phyloP scores from a whole-genome alignment of 495 filamentous ascomycete species.

The Entonaema liquescens region DNA sequence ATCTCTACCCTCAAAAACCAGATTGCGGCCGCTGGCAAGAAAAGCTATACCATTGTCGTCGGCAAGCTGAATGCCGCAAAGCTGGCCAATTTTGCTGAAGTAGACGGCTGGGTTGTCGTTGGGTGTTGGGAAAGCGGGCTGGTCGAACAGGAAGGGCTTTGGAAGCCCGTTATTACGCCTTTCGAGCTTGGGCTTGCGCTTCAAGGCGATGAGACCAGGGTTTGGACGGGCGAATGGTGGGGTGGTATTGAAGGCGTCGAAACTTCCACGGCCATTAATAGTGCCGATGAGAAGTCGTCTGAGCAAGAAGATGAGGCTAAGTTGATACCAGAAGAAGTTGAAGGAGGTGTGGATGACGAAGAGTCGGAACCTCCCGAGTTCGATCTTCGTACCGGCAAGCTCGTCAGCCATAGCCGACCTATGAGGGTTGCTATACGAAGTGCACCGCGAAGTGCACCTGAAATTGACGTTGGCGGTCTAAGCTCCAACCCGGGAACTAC shows the following conservation, averaged over 20 bases:
- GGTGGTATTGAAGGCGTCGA: slow-evolving; percentile 71
- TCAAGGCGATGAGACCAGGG: slow-evolving; percentile 70
- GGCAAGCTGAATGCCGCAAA: slow-evolving; percentile 96
- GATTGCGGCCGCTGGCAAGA: slow-evolving; percentile 83
- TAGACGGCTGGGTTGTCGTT: slow-evolving; percentile 96
- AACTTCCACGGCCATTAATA: background rate
- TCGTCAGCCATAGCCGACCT: slow-evolving; percentile 83
- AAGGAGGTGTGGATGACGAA: slow-evolving; percentile 50
- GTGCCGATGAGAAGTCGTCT: slow-evolving; percentile 20
- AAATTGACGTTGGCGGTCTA: slow-evolving; percentile 37
- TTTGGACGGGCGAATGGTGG: slow-evolving; percentile 81
- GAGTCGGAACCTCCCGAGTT: slow-evolving; percentile 82
- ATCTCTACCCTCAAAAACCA: slow-evolving; percentile 72
- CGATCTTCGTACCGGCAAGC: slow-evolving; percentile 86
- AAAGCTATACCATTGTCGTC: slow-evolving; percentile 94
- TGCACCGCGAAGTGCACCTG: slow-evolving; percentile 36
- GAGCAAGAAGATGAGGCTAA: slow-evolving; percentile 26
- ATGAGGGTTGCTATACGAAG: slow-evolving; percentile 62
- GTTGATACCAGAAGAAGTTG: slow-evolving; percentile 38
- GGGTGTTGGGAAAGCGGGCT: slow-evolving; percentile 98
- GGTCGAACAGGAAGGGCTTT: slow-evolving; percentile 81
- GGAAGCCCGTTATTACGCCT: slow-evolving; percentile 86
- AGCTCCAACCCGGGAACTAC: slow-evolving; percentile 23
- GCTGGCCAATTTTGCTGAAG: slow-evolving; percentile 93
- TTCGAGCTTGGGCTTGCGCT: slow-evolving; percentile 86